Evolutionary conservation across 169 alveolate genomes (phyloP), one percentile per base, ranked within the genome.

Genomic region (Toxoplasma gondii): DNA sequence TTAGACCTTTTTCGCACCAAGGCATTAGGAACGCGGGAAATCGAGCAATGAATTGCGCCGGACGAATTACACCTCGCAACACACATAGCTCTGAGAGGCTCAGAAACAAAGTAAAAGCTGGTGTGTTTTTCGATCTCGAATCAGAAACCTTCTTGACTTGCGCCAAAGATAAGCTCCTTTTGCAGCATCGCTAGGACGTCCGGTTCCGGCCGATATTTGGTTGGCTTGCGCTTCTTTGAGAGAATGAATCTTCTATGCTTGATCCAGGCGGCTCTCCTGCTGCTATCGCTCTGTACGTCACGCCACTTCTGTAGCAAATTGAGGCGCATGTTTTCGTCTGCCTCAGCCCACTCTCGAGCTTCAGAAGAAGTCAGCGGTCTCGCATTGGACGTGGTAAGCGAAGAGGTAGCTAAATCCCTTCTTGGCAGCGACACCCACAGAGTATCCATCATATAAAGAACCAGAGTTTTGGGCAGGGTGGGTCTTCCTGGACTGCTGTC

Each of bases 291-390:
- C 39, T 69, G 82, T 22, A 4, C 82, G n/a, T 29, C 82, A 5
- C 39, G 82, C 82, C 82, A 69, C 82, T 29, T 69, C 17, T 69
- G 34, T 34, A 69, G 38, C 10, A 69, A 34, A 69, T 2, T 34
- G 43, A 69, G n/a, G 17, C 82, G 82, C 82, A 7, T 34, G 34
- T 69, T 22, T 31, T 69, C 82, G 82, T 69, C 82, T 5, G 43
- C 39, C 39, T 69, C 82, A 4, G 82, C 82, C 82, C 82, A 69
- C 34, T 31, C 39, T 69, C 82, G 82, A 69, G 82, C 82, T 69
- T 69, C 82, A 31, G 34, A 29, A 2, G 43, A 34, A 34, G 82
- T 69, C 39, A 69, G 19, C 16, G 82, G 82, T 69, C 82, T 69
- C 34, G 82, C 82, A 49, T 12, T 49, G 58, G 58, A 49, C 58